Evolutionary conservation across 805 yeast genomes (phyloP), one percentile per base, ranked within the genome.

Genomic region (Monosporozyma yasuniensis): DNA sequence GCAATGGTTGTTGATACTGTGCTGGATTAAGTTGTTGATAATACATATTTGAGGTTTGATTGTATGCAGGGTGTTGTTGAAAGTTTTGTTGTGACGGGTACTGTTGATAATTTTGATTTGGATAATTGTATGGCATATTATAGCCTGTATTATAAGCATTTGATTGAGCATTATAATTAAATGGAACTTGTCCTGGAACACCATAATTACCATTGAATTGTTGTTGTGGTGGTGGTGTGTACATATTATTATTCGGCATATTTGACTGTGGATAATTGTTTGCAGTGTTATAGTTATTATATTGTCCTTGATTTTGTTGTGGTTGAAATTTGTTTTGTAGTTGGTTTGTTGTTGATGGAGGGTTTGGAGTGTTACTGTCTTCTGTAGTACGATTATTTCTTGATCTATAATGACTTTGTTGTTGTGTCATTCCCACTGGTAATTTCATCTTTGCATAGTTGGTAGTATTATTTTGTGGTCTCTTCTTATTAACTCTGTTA

Each of bases 51-150:
- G 46, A 43, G 38, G 43, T 46, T 46, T 55, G 51, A 47, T 30
- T 21, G 42, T 48, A 46, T 41, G 44, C 54, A 25, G 43, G 54
- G 16, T 39, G 45, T 32, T 44, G 38, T 32, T 46, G 51, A 58
- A 27, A 38, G 50, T 52, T 46, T 46, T 44, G 47, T 43, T 57
- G 54, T 47, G 59, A 53, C 44, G 54, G 50, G 45, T 54, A 54
- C 35, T 34, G 52, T 42, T 50, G 59, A 30, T 42, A 57, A 22
- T 38, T 54, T 41, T 39, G 51, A 27, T n/a, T 18, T 38, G 45
- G 14, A 16, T 42, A 35, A 9, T 58, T 60, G 25, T 43, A 52
- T 21, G 44, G 55, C 19, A 32, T 46, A 35, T 52, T 42, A 16
- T 27, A 42, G 4, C 23, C 16, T n/a, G 7, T 18, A 28, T 30